phyloP scores from a whole-genome alignment of 78 protist species.

The Dictyostelium discoideum region dicty_2.7 NC_007088.5:2544501-2545000 shows the following conservation, averaged over 20 bases:
- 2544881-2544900: neutral
- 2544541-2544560: too few species aligned
- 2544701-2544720: neutral
- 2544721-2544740: neutral
- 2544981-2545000: constrained; percentile 58
- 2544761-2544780: neutral
- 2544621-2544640: too few species aligned
- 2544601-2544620: too few species aligned
- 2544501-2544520: too few species aligned
- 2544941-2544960: neutral
- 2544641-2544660: too few species aligned
- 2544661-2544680: too few species aligned
- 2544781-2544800: neutral
- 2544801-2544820: neutral
- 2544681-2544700: too few species aligned
- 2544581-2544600: too few species aligned
- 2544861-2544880: neutral
- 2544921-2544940: neutral
- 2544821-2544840: neutral
- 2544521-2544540: too few species aligned
- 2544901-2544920: neutral
- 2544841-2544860: neutral
- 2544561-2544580: too few species aligned
- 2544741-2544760: neutral
- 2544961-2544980: neutral